Evolutionary conservation across 208 protist genomes (phyloP).

Genomic region (Tetramitus jugosus): DNA sequence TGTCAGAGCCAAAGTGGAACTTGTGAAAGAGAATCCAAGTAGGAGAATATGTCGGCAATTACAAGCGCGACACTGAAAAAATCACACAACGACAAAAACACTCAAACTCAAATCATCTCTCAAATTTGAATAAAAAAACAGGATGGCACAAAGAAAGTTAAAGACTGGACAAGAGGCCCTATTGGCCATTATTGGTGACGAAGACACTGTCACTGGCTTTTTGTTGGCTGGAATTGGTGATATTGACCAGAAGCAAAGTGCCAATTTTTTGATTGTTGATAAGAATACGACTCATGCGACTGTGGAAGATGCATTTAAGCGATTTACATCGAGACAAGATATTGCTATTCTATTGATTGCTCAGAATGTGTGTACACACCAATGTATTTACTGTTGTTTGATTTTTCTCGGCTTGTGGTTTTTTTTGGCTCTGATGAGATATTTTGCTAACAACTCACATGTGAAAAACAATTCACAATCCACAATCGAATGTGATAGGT

Average conservation of each 20-base stretch:
- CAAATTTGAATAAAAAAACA: no score
- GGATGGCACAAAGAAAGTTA: constrained; percentile 7
- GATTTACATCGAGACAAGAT: constrained; percentile 66
- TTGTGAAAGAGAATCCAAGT: no score
- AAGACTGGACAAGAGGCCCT: constrained; percentile 57
- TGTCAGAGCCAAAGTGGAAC: no score
- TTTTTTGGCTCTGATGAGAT: background rate
- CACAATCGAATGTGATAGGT: constrained; percentile 30
- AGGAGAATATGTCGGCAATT: no score
- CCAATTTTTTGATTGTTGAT: constrained; percentile 22
- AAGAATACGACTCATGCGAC: constrained; percentile 68
- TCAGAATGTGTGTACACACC: constrained; percentile 64
- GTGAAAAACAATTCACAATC: background rate
- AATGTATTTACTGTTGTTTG: background rate
- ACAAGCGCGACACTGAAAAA: no score
- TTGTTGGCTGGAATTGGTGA: constrained; percentile 87
- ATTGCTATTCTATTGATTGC: constrained; percentile 89
- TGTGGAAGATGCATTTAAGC: constrained; percentile 82
- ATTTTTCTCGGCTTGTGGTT: no score
- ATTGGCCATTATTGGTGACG: constrained; percentile 76
- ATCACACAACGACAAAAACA: no score
- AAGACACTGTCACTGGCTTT: constrained; percentile 92
- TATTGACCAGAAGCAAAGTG: constrained; percentile 43
- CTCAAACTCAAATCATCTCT: no score
- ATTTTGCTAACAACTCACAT: background rate